Evolutionary conservation across 768 basidiomycete genomes (phyloP).

Genomic region (Flagelloscypha sp.): DNA sequence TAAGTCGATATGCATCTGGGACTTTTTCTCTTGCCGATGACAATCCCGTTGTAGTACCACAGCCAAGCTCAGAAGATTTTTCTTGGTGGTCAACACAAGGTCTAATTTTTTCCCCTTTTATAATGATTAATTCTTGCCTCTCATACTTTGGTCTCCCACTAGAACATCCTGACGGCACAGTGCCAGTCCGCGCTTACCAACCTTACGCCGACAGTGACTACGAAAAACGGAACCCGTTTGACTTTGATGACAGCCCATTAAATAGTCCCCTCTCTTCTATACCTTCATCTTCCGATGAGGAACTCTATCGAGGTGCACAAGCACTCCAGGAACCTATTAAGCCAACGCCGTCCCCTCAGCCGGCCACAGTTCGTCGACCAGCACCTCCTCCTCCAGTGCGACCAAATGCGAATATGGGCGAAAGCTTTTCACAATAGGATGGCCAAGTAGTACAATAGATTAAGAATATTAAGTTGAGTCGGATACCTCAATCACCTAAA

Average conservation of each 20-base stretch:
- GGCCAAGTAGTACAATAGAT: slow-evolving; percentile 2
- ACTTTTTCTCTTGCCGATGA: slow-evolving; percentile 7
- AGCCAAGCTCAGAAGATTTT: slow-evolving; percentile 68
- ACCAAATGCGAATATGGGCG: slow-evolving; percentile 16
- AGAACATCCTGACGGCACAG: slow-evolving; percentile 55
- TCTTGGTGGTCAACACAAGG: slow-evolving; percentile 79
- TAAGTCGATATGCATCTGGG: slow-evolving; percentile 22
- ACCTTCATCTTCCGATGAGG: slow-evolving; percentile 79
- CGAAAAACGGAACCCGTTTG: slow-evolving; percentile 60
- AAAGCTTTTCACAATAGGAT: slow-evolving; percentile 11
- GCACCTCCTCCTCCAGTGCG: slow-evolving; percentile 43
- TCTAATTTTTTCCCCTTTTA: slow-evolving; percentile 19
- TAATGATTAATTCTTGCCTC: neutral
- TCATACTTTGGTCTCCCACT: slow-evolving; percentile 6
- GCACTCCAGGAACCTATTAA: slow-evolving; percentile 63
- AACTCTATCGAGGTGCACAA: slow-evolving; percentile 68
- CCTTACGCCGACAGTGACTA: slow-evolving; percentile 10
- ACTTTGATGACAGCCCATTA: slow-evolving; percentile 54
- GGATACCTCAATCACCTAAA: slow-evolving; percentile 28
- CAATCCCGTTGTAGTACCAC: slow-evolving; percentile 54
- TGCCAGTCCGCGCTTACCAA: slow-evolving; percentile 34
- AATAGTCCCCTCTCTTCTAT: slow-evolving; percentile 65
- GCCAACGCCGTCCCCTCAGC: slow-evolving; percentile 16
- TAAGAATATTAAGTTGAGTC: slow-evolving; percentile 1
- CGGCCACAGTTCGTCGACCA: slow-evolving; percentile 21